Evolutionary conservation across 805 yeast species (phyloP).

Genomic region (Torulaspora indica): DNA sequence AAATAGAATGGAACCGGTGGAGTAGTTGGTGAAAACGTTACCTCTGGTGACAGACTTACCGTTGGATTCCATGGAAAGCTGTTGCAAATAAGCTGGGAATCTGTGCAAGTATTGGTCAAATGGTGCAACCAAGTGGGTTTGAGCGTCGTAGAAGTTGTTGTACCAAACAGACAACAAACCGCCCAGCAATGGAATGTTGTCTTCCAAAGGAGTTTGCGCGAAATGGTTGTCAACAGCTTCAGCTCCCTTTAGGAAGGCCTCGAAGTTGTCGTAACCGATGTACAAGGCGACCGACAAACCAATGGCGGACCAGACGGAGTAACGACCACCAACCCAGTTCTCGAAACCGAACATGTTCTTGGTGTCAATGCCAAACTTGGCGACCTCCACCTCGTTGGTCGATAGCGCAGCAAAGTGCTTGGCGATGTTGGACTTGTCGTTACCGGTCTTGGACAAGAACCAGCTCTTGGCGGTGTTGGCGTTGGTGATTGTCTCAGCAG

Average conservation of each 20-base stretch:
- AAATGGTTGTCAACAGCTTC: conserved; percentile 96
- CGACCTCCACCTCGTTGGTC: conserved; percentile 86
- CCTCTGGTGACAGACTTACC: conserved; percentile 97
- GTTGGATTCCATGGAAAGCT: conserved; percentile 97
- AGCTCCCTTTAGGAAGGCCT: conserved; percentile 90
- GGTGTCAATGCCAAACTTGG: conserved; percentile 94
- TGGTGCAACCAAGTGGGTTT: conserved; percentile 97
- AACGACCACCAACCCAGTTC: conserved; percentile 99
- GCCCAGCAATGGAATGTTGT: conserved; percentile 90
- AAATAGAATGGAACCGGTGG: conserved; percentile 91
- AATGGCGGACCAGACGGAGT: conserved; percentile 99
- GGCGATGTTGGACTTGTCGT: conserved; percentile 67
- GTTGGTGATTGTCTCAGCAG: conserved; percentile 96
- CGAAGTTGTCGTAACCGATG: conserved; percentile 94
- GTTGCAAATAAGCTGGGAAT: conserved; percentile 99
- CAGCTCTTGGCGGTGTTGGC: conserved; percentile 93
- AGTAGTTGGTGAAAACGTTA: conserved; percentile 84
- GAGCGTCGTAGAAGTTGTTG: conserved; percentile 97
- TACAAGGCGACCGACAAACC: conserved; percentile 93
- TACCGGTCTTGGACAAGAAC: conserved; percentile 69
- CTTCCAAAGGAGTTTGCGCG: conserved; percentile 72
- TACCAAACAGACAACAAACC: conserved; percentile 96
- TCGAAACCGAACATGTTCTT: conserved; percentile 98
- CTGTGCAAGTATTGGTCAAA: conserved; percentile 98
- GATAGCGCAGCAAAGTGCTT: conserved; percentile 97